phyloP scores from a whole-genome alignment of 1,284 basidiomycete genomes.

The Puccinia coronata region DNA sequence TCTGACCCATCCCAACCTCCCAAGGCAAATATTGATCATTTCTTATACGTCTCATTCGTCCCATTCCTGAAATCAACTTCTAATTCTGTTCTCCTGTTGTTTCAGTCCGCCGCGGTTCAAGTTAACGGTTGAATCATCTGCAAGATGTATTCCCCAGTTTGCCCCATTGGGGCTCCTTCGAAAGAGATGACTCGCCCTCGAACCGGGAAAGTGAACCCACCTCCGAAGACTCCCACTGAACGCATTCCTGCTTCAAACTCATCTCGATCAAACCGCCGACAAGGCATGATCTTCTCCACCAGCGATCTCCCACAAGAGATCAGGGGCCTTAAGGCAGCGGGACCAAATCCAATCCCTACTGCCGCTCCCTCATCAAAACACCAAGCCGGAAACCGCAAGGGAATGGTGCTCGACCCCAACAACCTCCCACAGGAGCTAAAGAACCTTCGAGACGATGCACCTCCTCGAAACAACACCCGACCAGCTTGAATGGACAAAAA shows the following conservation, averaged over 20 bases:
- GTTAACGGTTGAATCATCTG: not conserved
- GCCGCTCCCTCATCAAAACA: too few species aligned
- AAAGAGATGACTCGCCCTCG: not conserved
- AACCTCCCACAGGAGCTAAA: conserved; percentile 2
- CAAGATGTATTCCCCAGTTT: not conserved
- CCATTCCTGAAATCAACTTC: not conserved
- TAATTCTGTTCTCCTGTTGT: not conserved
- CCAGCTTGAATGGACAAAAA: not conserved
- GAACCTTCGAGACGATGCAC: not conserved
- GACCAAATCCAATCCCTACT: not conserved
- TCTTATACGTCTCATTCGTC: not conserved
- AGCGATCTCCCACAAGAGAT: not conserved
- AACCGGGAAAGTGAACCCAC: too few species aligned
- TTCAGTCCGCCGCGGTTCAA: not conserved
- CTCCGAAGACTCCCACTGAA: not conserved
- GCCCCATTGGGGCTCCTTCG: not conserved
- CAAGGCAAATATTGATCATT: not conserved
- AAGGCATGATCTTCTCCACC: not conserved
- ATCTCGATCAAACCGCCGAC: too few species aligned
- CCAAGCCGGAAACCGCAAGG: not conserved
- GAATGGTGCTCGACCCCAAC: not conserved
- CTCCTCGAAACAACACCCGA: not conserved
- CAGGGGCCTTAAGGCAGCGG: not conserved
- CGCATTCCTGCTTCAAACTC: too few species aligned
- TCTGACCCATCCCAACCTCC: not conserved